These are phyloP conservation scores for Zea mays DNA, from an alignment of 176 grass and related monocot genomes.

Conservation along the genomic window DNA sequence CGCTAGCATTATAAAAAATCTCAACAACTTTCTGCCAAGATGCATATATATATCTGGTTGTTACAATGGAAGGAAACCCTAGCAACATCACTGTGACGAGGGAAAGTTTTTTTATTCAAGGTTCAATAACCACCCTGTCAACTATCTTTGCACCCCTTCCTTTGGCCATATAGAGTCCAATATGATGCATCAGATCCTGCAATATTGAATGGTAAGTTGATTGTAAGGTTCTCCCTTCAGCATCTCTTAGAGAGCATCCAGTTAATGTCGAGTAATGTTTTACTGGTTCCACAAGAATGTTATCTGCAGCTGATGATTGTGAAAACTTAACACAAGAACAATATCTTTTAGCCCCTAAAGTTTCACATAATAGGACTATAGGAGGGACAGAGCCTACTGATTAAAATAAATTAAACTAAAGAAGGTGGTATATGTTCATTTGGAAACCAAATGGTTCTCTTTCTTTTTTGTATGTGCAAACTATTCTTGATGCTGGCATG, in stretches of 20 bases:
- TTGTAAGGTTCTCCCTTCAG: neutral
- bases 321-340: neutral
- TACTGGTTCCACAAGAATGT: neutral
- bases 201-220: constrained; percentile 6
- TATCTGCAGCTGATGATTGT: neutral
- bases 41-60: neutral
- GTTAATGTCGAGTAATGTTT: neutral
- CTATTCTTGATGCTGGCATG: neutral
- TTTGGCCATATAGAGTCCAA: constrained; percentile 86
- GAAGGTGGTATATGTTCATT: neutral
- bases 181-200: constrained; percentile 84
- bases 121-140: constrained; percentile 53
- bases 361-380: constrained; percentile 13
- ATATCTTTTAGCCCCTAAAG: neutral
- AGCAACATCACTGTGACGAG: neutral
- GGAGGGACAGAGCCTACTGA: neutral
- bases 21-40: neutral
- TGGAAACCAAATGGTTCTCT: neutral
- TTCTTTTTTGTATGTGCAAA: neutral
- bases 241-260: neutral
- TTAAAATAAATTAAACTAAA: neutral
- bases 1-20: neutral
- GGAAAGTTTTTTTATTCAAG: constrained; percentile 1
- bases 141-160: constrained; percentile 77
- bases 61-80: constrained; percentile 20